Evolutionary conservation across 2,329 filamentous ascomycete species (phyloP).

Genomic region (Aspergillus quadricinctus): DNA sequence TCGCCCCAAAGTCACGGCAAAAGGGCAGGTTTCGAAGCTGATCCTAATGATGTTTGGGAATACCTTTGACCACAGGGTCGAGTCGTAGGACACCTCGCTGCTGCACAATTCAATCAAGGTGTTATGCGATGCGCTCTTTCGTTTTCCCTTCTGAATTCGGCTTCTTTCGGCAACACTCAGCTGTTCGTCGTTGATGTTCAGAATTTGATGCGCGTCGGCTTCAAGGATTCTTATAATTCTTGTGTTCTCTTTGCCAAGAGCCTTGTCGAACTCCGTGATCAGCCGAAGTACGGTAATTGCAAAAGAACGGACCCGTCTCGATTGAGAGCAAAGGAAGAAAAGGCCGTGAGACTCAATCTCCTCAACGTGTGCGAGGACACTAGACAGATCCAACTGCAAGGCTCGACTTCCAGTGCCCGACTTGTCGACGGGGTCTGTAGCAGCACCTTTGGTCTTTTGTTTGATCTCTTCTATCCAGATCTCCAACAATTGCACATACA

Average conservation of each 20-base stretch:
- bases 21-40: slow-evolving; percentile 84
- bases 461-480: slow-evolving; percentile 99
- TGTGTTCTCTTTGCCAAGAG: slow-evolving; percentile 73
- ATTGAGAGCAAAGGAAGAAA: slow-evolving; percentile 97
- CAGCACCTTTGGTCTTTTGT: slow-evolving; percentile 72
- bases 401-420: slow-evolving; percentile 64
- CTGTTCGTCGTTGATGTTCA: slow-evolving; percentile 87
- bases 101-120: slow-evolving; percentile 91
- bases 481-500: slow-evolving; percentile 89
- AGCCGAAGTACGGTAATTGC: slow-evolving; percentile 88
- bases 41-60: slow-evolving; percentile 93
- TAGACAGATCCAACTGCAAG: slow-evolving; percentile 77
- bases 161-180: slow-evolving; percentile 83
- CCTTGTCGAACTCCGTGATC: slow-evolving; percentile 89
- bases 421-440: slow-evolving; percentile 61
- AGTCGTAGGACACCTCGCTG: slow-evolving; percentile 91
- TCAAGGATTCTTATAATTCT: slow-evolving; percentile 90
- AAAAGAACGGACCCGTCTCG: slow-evolving; percentile 79
- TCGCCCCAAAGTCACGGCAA: slow-evolving; percentile 83
- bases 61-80: slow-evolving; percentile 94
- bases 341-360: slow-evolving; percentile 94
- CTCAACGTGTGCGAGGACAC: slow-evolving; percentile 88
- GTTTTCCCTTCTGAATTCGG: slow-evolving; percentile 82
- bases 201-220: slow-evolving; percentile 78
- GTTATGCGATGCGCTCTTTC: slow-evolving; percentile 76